phyloP scores from a whole-genome alignment of 768 basidiomycete genomes.

The Scleroderma citrinum region DNA sequence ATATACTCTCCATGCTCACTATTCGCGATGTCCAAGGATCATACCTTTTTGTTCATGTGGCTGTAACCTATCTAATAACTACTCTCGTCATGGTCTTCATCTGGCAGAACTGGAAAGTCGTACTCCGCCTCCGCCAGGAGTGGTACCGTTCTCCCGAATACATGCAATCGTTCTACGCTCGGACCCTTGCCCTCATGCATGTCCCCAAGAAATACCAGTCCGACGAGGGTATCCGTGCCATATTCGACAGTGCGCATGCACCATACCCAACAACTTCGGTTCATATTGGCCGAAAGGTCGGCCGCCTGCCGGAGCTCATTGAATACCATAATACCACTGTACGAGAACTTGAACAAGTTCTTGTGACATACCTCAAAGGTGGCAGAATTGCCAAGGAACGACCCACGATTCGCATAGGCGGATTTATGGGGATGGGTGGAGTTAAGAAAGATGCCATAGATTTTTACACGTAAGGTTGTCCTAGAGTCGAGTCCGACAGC shows the following conservation, averaged over 20 bases:
- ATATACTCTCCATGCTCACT: conserved; percentile 74
- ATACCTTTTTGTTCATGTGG: conserved; percentile 80
- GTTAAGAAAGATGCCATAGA: conserved; percentile 88
- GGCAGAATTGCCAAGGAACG: conserved; percentile 75
- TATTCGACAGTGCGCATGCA: conserved; percentile 69
- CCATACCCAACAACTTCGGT: conserved; percentile 92
- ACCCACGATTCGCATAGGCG: conserved; percentile 76
- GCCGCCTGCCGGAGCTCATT: conserved; percentile 83
- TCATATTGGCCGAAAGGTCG: conserved; percentile 83
- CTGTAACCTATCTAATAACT: conserved; percentile 75
- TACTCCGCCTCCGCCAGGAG: conserved; percentile 70
- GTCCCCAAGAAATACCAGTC: conserved; percentile 78
- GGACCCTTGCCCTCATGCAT: conserved; percentile 77
- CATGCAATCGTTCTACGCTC: conserved; percentile 84
- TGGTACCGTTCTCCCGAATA: conserved; percentile 94
- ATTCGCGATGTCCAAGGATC: conserved; percentile 75
- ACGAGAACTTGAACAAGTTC: conserved; percentile 80
- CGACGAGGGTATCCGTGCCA: conserved; percentile 74
- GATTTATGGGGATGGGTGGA: conserved; percentile 78
- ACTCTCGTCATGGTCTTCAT: conserved; percentile 65
- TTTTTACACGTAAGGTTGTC: conserved; percentile 68
- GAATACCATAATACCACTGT: conserved; percentile 93
- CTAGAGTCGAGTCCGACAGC: background rate
- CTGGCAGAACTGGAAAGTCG: conserved; percentile 68
- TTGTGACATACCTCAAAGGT: conserved; percentile 86